Conservation (phyloP, 176 grass and related monocot genomes). For the Chrysopogon serrulatus region DNA sequence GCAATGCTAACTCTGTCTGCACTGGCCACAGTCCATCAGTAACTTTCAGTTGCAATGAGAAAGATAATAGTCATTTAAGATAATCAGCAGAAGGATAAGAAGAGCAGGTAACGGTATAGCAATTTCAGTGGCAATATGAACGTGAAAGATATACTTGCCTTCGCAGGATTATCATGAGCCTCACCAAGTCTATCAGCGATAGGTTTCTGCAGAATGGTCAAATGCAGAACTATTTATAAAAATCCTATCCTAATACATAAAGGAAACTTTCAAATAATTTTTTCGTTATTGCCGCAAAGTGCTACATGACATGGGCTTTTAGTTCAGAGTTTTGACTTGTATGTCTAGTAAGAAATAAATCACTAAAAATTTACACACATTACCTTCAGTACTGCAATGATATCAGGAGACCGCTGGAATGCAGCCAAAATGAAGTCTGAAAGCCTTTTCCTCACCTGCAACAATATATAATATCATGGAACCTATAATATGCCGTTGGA, state of each 20-base stretch:
- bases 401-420: constrained; percentile 74
- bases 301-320: neutral
- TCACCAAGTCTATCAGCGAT: constrained; percentile 86
- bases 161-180: constrained; percentile 78
- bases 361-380: neutral
- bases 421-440: constrained; percentile 83
- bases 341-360: constrained; percentile 7
- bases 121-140: neutral
- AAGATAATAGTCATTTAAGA: neutral
- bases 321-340: constrained; percentile 1
- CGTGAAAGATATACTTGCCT: constrained; percentile 40
- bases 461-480: constrained; percentile 14
- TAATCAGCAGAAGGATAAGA: neutral
- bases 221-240: constrained; percentile 17
- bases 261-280: neutral
- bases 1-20: constrained; percentile 88
- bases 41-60: constrained; percentile 2
- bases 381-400: constrained; percentile 90
- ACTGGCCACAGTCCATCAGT: neutral
- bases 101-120: neutral
- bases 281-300: neutral
- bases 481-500: constrained; percentile 3
- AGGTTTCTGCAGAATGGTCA: constrained; percentile 95
- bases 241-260: neutral
- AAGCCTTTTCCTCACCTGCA: constrained; percentile 80